A percentile compares a stretch with the other conserved stretches of the same genome.
Conservation (phyloP, 176 grass and related monocot genomes). For the Secale cereale region DNA sequence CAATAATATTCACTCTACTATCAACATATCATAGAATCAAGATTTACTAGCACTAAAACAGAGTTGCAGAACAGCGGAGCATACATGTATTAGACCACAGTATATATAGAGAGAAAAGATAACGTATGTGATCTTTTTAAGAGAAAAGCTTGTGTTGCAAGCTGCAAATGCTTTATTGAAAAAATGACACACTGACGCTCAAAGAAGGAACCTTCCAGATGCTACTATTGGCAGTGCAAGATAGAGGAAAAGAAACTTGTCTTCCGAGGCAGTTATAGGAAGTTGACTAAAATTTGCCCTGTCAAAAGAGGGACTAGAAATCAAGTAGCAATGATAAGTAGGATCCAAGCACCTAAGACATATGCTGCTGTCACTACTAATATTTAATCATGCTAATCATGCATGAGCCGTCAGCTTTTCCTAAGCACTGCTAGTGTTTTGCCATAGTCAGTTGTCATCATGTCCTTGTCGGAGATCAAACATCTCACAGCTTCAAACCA, state of each 20-base stretch:
- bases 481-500: constrained; percentile 39
- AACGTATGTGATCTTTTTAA: neutral
- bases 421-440: constrained; percentile 34
- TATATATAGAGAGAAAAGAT: neutral
- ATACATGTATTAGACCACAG: neutral
- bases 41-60: neutral
- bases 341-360: constrained; percentile 43
- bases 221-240: constrained; percentile 26
- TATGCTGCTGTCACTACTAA: constrained; percentile 26
- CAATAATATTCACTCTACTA: constrained; percentile 5
- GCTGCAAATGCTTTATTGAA: constrained; percentile 32
- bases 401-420: constrained; percentile 39
- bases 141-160: constrained; percentile 35
- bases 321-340: constrained; percentile 50
- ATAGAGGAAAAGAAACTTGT: constrained; percentile 51
- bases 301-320: constrained; percentile 42
- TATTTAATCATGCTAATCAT: constrained; percentile 50
- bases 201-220: constrained; percentile 45
- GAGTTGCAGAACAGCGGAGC: neutral
- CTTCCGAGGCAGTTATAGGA: constrained; percentile 50
- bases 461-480: constrained; percentile 48
- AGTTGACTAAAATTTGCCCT: constrained; percentile 53
- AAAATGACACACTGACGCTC: constrained; percentile 20
- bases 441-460: constrained; percentile 41
- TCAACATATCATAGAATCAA: neutral